These are phyloP conservation scores for Populus trichocarpa DNA, from an alignment of 441 rosid genomes.

Conservation along the genomic window DNA sequence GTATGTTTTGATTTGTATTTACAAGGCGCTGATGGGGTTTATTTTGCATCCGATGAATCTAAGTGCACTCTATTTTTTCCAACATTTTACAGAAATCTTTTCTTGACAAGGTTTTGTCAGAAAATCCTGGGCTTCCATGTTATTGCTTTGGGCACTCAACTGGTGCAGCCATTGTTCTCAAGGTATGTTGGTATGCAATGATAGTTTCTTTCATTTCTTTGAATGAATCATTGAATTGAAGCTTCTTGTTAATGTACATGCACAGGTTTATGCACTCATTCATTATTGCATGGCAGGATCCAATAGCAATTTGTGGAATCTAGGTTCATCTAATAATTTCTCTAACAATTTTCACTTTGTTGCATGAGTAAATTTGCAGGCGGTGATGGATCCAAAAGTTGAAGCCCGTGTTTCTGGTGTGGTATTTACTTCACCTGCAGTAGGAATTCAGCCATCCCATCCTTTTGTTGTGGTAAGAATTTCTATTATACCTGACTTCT, in stretches of 20 bases:
- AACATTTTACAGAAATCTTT: constrained; percentile 48
- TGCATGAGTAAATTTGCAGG: constrained; percentile 33
- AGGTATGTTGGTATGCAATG: constrained; percentile 35
- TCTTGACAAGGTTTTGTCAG: constrained; percentile 58
- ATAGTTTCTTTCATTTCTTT: neutral
- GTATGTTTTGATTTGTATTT: constrained; percentile 33
- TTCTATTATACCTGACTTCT: neutral
- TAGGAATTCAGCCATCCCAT: constrained; percentile 93
- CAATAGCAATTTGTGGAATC: neutral
- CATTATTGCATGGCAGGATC: neutral
- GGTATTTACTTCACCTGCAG: constrained; percentile 84
- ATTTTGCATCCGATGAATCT: neutral
- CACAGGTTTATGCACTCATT: neutral
- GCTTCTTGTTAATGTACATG: neutral
- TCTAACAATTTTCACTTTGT: neutral
- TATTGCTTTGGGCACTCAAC: constrained; percentile 94
- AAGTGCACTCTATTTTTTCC: constrained; percentile 1
- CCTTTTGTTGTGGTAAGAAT: constrained; percentile 58
- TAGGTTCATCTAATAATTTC: neutral
- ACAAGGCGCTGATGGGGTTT: neutral
- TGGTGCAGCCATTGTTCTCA: constrained; percentile 78
- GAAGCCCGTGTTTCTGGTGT: constrained; percentile 59
- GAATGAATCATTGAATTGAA: neutral
- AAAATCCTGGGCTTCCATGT: constrained; percentile 74
- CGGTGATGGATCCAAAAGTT: constrained; percentile 69